Base-by-base conservation (phyloP, 768 basidiomycete genomes). In the Lenzites betulinus region DNA sequence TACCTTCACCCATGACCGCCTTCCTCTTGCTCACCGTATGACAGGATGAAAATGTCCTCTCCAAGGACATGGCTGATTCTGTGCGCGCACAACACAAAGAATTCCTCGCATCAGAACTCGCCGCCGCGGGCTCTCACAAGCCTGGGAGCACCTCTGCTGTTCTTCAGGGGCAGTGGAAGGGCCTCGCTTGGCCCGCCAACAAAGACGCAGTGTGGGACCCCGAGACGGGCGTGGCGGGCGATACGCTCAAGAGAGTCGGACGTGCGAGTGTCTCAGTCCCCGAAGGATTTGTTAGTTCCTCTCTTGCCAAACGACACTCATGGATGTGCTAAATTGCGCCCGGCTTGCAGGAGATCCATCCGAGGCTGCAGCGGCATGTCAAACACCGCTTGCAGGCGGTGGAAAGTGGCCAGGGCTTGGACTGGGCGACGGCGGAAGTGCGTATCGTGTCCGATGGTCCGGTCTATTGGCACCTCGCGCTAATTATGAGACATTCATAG, bases 351-450 rank as follows among this genome's bases (percentile, higher is more conserved):
- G 87, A 89, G 65, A 83, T 94, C 33, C 93, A 95, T 67, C 74
- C 88, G 7, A 86, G 93, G 53, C 72, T 95, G 48, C 84, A 87
- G 55, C 75, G 93, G 7, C 93, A 95, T 66, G 84, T 93, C 43
- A 91, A 89, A 77, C 82, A 82, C 67, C 81, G 93, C 4, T 65
- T 93, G n/a, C 79, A 83, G 64, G 85, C 84, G 47, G 73, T 95
- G 20, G 84, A 90, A 51, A 78, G 75, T 35, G 90, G 85, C 1
- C 77, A 77, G n/a, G 89, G 89, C 1, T 73, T 97, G 33, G 93
- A 95, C 70, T 96, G 92, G 82, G 91, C 92, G 0, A 92, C 91
- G 43, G 94, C 92, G 5, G 95, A 97, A 78, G 92, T 88, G 43
- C 7, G 77, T 65, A 47, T 13, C 38, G 22, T 28, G 22, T 28